phyloP scores from a whole-genome alignment of 2,329 filamentous ascomycete species.

The Colletotrichum kahawae region DNA sequence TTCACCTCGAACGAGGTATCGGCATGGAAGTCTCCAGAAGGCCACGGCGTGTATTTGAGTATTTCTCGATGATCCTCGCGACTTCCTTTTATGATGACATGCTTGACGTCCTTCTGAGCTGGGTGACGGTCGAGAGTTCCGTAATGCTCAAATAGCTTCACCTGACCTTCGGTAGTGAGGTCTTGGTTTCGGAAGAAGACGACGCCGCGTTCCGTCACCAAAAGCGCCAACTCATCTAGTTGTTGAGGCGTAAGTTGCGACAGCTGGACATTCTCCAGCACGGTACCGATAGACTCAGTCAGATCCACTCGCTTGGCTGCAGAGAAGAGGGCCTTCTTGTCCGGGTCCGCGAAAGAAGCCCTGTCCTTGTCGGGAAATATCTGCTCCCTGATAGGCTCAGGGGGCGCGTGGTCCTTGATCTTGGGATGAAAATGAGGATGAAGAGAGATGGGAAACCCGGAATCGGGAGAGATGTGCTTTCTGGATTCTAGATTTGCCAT shows the following conservation, averaged over 20 bases:
- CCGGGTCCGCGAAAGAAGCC: slow-evolving; percentile 46
- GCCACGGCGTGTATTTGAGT: slow-evolving; percentile 52
- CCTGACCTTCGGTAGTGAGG: slow-evolving; percentile 46
- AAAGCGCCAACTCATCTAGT: slow-evolving; percentile 54
- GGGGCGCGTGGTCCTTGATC: slow-evolving; percentile 44
- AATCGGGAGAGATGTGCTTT: slow-evolving; percentile 54
- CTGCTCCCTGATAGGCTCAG: slow-evolving; percentile 38
- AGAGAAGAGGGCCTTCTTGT: slow-evolving; percentile 46
- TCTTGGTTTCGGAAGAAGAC: slow-evolving; percentile 55
- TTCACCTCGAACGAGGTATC: slow-evolving; percentile 58
- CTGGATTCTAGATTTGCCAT: slow-evolving; percentile 47
- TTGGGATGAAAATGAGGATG: slow-evolving; percentile 53
- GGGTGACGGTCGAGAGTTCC: slow-evolving; percentile 53
- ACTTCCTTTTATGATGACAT: slow-evolving; percentile 50
- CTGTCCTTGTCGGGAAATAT: slow-evolving; percentile 38
- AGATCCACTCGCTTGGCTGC: slow-evolving; percentile 42
- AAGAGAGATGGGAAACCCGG: slow-evolving; percentile 48
- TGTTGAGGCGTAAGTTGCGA: slow-evolving; percentile 48
- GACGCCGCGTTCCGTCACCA: slow-evolving; percentile 51
- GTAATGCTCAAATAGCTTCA: slow-evolving; percentile 51
- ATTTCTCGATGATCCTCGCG: slow-evolving; percentile 49
- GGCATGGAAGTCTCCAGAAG: slow-evolving; percentile 50
- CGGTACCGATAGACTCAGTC: slow-evolving; percentile 48
- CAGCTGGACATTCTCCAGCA: slow-evolving; percentile 45
- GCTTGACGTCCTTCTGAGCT: slow-evolving; percentile 46